Evolutionary conservation across 2,329 filamentous ascomycete species (phyloP), one percentile per base, ranked within the genome.

Genomic region (Trichoderma lentiforme): DNA sequence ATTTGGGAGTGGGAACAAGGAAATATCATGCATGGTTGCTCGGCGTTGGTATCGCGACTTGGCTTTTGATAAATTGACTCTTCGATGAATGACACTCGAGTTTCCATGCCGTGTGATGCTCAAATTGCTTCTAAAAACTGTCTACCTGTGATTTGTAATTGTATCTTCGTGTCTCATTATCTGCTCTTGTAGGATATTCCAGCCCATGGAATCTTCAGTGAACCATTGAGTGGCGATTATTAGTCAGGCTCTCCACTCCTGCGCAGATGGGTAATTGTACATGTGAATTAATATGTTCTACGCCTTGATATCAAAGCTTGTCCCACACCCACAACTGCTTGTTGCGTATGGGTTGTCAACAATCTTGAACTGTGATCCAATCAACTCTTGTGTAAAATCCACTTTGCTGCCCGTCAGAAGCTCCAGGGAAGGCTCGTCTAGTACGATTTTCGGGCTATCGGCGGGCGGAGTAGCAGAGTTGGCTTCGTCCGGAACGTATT

Each of bases 271-370:
- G 28, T 53, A 53, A n/a, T 3, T 51, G 24, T 62, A 61, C 36
- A 62, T 53, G 67, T 26, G 3, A 43, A 58, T 60, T 51, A 53
- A 24, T 39, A 39, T 32, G 26, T 18, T 63, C 51, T 71, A 91
- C 80, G 88, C 82, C 80, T 95, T 94, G 75, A 98, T 94, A 83
- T 98, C 96, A 82, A 99, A 99, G 80, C 95, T 98, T 18, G 95
- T 98, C 8, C 96, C 96, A 82, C 96, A 99, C 1, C 96, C 96
- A 84, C 96, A 99, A 81, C 93, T 97, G 82, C 95, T 98, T 72
- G 92, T 94, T 5, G 96, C 96, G 53, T 90, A 86, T 0, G 96
- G 96, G 79, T 98, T 99, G 77, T 97, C 95, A 73, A 94, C 91
- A 78, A 99, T 94, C 86, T 97, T 97, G 82, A 99, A 99, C 83